Base-by-base conservation (phyloP, 169 alveolate species). In the Eimeria maxima region DNA sequence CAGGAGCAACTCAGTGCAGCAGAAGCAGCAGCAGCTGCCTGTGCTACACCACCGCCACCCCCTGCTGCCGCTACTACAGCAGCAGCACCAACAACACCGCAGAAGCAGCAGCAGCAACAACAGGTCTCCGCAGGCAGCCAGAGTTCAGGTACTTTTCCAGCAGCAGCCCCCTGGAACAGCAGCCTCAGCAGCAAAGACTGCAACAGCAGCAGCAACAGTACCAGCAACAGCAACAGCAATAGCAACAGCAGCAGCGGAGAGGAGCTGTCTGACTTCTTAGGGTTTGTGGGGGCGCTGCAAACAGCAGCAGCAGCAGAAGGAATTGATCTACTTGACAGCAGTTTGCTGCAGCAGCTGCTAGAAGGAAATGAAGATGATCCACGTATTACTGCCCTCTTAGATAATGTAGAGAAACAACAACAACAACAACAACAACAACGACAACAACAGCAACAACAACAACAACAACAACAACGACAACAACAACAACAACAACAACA, bases 221-320 rank as follows among this genome's bases (percentile, higher is more conserved):
- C 27, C 18, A 42, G 38, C 38, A 33, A 33, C 38, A 33, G 38
- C 1, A 33, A 33, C 1, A 11, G 81, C 81, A 71, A 44, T 44
- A 71, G 16, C 44, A 71, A 13, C 81, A 71, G 81, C 81, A 1
- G 45, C 38, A 18, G 18, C 22, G 44, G 81, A 22, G 44, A 71
- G 14, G 81, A 71, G 81, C 81, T 71, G 29, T 71, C 81, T 27
- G 81, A 71, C 29, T 71, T 71, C 81, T 71, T 71, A 16, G 81
- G 81, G 18, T 71, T 71, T 71, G 81, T 71, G 81, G 81, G 81
- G 81, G 81, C 81, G 47, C 44, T 71, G 81, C 81, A 71, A 29
- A n/a, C 81, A n/a, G 81, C 81, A n/a, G 81, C 81, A n/a, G 81
- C 81, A 71, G 81, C 81, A 29, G 81, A 71, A 71, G 81, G 81